A percentile compares a stretch with the other conserved stretches of the same genome.
These are phyloP conservation scores for Tetrahymena malaccensis DNA, from an alignment of 73 alveolate genomes.

Conservation along the genomic window DNA sequence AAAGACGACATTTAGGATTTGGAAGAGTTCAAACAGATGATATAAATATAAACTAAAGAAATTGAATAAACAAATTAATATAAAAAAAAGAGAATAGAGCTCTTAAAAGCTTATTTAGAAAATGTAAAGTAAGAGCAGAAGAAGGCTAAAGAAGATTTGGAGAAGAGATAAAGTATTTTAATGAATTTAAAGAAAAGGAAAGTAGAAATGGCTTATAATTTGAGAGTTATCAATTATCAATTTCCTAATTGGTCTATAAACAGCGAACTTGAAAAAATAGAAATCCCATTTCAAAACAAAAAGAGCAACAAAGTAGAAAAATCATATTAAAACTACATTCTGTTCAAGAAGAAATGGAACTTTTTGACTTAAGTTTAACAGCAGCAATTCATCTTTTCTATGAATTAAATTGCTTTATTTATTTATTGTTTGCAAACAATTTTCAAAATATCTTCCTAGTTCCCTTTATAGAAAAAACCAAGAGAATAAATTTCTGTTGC, in stretches of 20 bases:
- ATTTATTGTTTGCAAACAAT: background rate
- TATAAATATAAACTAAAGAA: background rate
- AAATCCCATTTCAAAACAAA: background rate
- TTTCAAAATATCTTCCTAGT: background rate
- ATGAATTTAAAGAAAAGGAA: background rate
- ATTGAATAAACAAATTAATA: background rate
- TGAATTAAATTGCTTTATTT: background rate
- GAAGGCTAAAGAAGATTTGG: background rate
- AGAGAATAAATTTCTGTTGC: background rate
- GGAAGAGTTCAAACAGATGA: background rate
- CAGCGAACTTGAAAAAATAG: background rate
- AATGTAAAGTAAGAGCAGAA: background rate
- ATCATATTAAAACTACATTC: background rate
- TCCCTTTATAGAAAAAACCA: background rate
- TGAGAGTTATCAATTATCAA: background rate
- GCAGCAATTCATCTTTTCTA: background rate
- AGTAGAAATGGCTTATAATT: background rate
- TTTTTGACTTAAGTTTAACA: background rate
- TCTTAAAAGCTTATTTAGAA: background rate
- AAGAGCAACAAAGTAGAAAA: background rate
- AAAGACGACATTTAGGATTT: background rate
- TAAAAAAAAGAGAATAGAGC: background rate
- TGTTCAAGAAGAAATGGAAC: background rate
- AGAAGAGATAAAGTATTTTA: background rate
- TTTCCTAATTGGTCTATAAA: background rate